These are phyloP conservation scores for Lactuca saligna DNA, from an alignment of 129 eudicot species.

Conservation along the genomic window DNA sequence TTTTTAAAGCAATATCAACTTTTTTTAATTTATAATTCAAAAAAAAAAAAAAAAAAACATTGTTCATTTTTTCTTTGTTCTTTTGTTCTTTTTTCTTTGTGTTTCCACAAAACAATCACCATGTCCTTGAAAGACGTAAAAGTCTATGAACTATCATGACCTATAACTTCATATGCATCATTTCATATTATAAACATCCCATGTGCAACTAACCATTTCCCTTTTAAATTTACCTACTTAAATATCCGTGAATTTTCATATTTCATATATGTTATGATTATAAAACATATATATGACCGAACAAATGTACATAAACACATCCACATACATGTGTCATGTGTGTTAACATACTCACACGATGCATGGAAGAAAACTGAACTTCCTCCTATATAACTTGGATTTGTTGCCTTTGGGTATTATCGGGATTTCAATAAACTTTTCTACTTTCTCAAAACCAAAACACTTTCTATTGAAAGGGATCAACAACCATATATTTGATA, in stretches of 20 bases:
- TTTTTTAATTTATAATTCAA: neutral
- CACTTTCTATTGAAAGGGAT: conserved; percentile 3
- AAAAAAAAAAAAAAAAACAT: conserved; percentile 27
- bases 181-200: conserved; percentile 39
- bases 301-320: neutral
- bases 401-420: no score
- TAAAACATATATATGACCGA: neutral
- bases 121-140: conserved; percentile 68
- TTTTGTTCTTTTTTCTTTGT: conserved; percentile 36
- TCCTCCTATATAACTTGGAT: no score
- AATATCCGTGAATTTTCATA: conserved; percentile 16
- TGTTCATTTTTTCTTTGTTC: conserved; percentile 35
- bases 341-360: neutral
- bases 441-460: neutral
- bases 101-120: conserved; percentile 67
- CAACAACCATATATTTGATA: conserved; percentile 12
- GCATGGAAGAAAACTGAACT: neutral
- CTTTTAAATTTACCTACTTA: conserved; percentile 19
- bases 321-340: neutral
- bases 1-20: neutral
- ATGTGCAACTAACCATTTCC: conserved; percentile 35
- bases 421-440: neutral
- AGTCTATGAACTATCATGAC: conserved; percentile 40
- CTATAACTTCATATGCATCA: conserved; percentile 36
- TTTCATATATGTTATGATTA: conserved; percentile 1